phyloP scores from a whole-genome alignment of 371 early-diverging fungal species.

The Basidiobolus meristosporus region DNA sequence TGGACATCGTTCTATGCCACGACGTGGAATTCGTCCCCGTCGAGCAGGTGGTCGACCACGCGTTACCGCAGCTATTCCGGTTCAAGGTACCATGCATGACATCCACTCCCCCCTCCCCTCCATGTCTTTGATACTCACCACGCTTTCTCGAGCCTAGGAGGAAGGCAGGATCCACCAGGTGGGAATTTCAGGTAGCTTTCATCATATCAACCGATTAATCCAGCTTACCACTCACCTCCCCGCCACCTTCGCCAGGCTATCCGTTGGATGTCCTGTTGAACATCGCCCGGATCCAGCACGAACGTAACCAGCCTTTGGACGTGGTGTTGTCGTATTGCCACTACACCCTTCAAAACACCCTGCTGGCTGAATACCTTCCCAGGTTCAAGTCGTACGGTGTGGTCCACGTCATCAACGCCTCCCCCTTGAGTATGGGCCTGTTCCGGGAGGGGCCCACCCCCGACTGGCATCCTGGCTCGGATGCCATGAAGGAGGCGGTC shows the following conservation, averaged over 20 bases:
- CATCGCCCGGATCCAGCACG: constrained; percentile 37
- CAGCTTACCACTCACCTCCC: background rate
- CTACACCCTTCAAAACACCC: constrained; percentile 47
- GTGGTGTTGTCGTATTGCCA: constrained; percentile 54
- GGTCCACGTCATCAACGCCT: constrained; percentile 37
- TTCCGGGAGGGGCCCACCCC: constrained; percentile 33
- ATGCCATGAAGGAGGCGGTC: constrained; percentile 27
- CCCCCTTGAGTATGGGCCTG: constrained; percentile 63
- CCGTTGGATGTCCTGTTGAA: constrained; percentile 43
- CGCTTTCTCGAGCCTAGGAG: constrained; percentile 7
- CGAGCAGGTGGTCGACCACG: constrained; percentile 25
- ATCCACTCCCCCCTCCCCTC: background rate
- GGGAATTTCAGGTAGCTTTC: constrained; percentile 38
- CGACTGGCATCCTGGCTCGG: constrained; percentile 59
- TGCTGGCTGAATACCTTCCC: constrained; percentile 26
- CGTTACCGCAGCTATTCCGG: constrained; percentile 38
- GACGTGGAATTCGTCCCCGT: constrained; percentile 66
- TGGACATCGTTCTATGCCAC: constrained; percentile 58
- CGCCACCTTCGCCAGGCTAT: constrained; percentile 30
- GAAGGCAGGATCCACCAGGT: constrained; percentile 45
- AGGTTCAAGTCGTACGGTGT: constrained; percentile 31
- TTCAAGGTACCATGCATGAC: constrained; percentile 22
- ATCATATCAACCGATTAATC: background rate
- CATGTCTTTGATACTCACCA: background rate
- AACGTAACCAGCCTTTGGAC: constrained; percentile 40